A percentile compares a stretch with the other conserved stretches of the same genome.
Evolutionary conservation across 2,329 filamentous ascomycete genomes (phyloP).

Genomic region (Fusarium sacchari): DNA sequence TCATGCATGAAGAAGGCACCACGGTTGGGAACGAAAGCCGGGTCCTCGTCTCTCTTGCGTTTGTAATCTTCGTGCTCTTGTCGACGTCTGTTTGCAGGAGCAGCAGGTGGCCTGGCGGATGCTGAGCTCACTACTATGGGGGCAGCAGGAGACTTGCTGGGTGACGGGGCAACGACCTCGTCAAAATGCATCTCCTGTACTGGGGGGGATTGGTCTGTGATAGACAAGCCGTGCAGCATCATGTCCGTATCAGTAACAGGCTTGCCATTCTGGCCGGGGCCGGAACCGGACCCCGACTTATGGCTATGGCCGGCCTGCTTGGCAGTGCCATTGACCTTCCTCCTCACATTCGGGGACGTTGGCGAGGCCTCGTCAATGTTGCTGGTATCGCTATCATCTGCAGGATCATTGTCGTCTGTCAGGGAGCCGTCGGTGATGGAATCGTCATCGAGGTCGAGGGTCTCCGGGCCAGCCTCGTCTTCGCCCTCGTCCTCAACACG

Average conservation of each 20-base stretch:
- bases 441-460: conserved; percentile 70
- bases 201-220: conserved; percentile 55
- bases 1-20: conserved; percentile 99
- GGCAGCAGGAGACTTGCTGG: conserved; percentile 55
- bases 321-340: conserved; percentile 55
- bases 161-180: conserved; percentile 50
- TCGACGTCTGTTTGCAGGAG: conserved; percentile 75
- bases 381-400: conserved; percentile 72
- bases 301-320: conserved; percentile 49
- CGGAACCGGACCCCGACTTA: conserved; percentile 49
- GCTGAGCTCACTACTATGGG: conserved; percentile 67
- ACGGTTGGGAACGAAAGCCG: conserved; percentile 91
- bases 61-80: conserved; percentile 92
- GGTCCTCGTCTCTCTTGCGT: conserved; percentile 87
- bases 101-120: conserved; percentile 63
- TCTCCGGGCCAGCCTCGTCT: conserved; percentile 68
- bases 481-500: conserved; percentile 77
- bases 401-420: conserved; percentile 69
- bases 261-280: conserved; percentile 48
- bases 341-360: conserved; percentile 55
- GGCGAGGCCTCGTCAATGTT: conserved; percentile 68
- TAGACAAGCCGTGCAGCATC: conserved; percentile 66
- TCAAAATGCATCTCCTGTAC: conserved; percentile 60
- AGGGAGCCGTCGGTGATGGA: conserved; percentile 73
- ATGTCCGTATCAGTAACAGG: conserved; percentile 64